These are phyloP conservation scores for Sporothrix euskadiensis DNA, from an alignment of 2,329 filamentous ascomycete species.

Conservation along the genomic window DNA sequence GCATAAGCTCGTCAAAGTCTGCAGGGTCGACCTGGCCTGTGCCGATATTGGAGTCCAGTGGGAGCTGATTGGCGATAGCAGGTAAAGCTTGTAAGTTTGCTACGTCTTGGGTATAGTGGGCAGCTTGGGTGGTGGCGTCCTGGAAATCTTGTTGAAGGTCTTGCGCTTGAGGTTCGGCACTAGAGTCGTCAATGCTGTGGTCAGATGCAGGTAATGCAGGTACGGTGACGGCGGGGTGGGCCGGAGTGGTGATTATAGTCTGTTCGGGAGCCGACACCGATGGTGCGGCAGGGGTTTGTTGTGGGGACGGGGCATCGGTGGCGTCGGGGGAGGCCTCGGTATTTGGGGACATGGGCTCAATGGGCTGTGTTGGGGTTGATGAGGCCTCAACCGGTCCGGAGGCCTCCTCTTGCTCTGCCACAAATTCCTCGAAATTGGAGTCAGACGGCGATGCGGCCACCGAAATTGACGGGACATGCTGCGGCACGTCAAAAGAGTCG, in stretches of 20 bases:
- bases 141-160: background rate
- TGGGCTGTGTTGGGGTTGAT: background rate
- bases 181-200: conserved; percentile 18
- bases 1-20: conserved; percentile 21
- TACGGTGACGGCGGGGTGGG: background rate
- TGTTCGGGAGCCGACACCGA: conserved; percentile 3
- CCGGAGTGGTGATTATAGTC: background rate
- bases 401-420: conserved; percentile 13
- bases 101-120: background rate
- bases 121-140: background rate
- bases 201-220: conserved; percentile 27
- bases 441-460: conserved; percentile 10
- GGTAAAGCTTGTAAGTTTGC: background rate
- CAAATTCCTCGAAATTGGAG: conserved; percentile 12
- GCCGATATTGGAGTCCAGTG: background rate
- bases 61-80: background rate
- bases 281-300: background rate
- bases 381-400: conserved; percentile 1
- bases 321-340: conserved; percentile 12
- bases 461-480: conserved; percentile 15
- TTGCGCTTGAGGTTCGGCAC: conserved; percentile 9
- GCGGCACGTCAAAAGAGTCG: background rate
- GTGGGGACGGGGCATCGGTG: background rate
- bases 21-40: background rate
- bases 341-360: background rate